Evolutionary conservation across 208 protist species (phyloP), one percentile per base, ranked within the genome.

Genomic region (Trypanosoma caninum): DNA sequence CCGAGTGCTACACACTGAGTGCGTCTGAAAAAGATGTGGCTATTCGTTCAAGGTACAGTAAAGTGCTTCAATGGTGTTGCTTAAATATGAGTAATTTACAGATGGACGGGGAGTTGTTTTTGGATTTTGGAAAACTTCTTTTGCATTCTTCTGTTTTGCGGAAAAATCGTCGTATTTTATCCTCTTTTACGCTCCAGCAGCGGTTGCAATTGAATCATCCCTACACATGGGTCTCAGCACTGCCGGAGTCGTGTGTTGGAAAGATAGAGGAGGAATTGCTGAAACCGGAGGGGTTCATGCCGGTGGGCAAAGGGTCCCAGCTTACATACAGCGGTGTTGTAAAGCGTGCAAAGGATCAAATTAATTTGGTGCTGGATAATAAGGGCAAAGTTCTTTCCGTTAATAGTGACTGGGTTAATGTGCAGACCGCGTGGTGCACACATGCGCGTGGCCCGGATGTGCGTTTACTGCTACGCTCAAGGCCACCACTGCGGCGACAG

Each of bases 31-130:
- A 84, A 9, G 69, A 79, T 28, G 74, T 81, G 4, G 74, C 87
- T 2, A 46, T 87, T 42, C 82, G 83, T 54, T 66, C 84, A 13
- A 74, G 90, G 35, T 94, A 84, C 61, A 93, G 85, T 74, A 94
- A 94, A 58, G 90, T 91, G 35, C 76, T 96, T 46, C 90, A 96
- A 74, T 96, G 90, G 90, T 96, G 90, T 60, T 72, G 85, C 53
- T 68, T 96, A 34, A 96, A 96, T 72, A 89, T 96, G 82, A 80
- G 64, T 67, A 96, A 94, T 71, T 59, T 96, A 35, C 82, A 87
- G 58, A 92, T 96, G 82, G 90, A 96, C 65, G 87, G 85, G 18
- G 90, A 96, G 72, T 70, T 96, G 2, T 70, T 60, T 51, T 53
- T 93, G 6, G 78, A 74, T 25, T 52, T 96, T 25, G 90, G 90